phyloP scores from a whole-genome alignment of 2,329 filamentous ascomycete species.

The Nannizziopsis barbatae region DNA sequence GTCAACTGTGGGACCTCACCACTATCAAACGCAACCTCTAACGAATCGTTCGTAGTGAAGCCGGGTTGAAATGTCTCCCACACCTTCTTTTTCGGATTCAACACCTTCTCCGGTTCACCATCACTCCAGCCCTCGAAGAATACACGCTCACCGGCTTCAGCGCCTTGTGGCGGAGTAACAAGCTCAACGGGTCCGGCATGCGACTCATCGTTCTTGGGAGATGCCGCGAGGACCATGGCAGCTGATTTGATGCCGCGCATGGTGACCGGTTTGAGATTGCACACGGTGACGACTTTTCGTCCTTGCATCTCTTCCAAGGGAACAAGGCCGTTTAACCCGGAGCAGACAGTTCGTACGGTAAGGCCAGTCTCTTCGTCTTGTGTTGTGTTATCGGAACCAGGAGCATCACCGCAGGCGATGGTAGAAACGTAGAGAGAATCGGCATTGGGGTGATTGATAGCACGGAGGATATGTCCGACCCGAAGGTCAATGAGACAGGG shows the following conservation, averaged over 20 bases:
- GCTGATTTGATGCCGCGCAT: constrained; percentile 79
- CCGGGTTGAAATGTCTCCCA: constrained; percentile 96
- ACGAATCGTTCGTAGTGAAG: constrained; percentile 72
- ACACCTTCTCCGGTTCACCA: constrained; percentile 79
- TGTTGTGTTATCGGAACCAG: constrained; percentile 75
- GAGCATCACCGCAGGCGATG: constrained; percentile 81
- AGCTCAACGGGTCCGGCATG: constrained; percentile 89
- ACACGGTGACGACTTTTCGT: constrained; percentile 88
- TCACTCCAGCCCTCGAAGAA: constrained; percentile 83
- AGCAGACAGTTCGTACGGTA: constrained; percentile 89
- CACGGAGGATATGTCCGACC: constrained; percentile 94
- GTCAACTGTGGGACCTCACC: constrained; percentile 63
- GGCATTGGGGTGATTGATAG: constrained; percentile 88
- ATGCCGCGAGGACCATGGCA: constrained; percentile 93
- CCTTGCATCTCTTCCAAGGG: constrained; percentile 94
- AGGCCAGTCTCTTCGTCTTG: constrained; percentile 72
- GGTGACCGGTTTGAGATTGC: constrained; percentile 97
- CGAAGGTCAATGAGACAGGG: constrained; percentile 86
- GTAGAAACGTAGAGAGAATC: constrained; percentile 93
- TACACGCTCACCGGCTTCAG: constrained; percentile 74
- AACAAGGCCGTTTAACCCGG: constrained; percentile 83
- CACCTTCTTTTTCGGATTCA: constrained; percentile 99
- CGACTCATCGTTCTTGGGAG: constrained; percentile 68
- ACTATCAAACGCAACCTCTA: constrained; percentile 82
- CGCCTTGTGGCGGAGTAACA: constrained; percentile 66